Evolutionary conservation across 1,284 basidiomycete species (phyloP), one percentile per base, ranked within the genome.

Genomic region (Omphalotus olearius): DNA sequence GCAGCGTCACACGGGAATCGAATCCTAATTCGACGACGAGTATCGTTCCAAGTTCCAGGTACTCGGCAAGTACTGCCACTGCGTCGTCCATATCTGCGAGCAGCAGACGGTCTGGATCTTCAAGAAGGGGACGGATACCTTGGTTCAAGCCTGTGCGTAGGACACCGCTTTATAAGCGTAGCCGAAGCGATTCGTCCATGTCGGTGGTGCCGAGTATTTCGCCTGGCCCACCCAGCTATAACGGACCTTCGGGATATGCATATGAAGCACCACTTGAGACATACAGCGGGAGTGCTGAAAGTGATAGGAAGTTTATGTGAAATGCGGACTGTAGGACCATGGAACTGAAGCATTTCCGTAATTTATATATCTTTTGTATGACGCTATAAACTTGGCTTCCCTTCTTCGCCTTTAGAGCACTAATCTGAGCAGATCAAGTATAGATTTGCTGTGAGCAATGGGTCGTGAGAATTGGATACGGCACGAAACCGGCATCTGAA

Each of bases 171-270:
- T 33, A 10, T 9, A 44, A 13, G 11, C 18, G 41, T 25, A 47
- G 45, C 33, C 47, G 37, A 23, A 41, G 33, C 25, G 45, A 45
- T 33, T 25, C 23, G 28, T 47, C 41, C 23, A 23, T 45, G 30
- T 42, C 33, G 17, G 23, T 50, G 25, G 45, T 33, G 13, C 30
- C 45, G 2, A 47, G 38, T 36, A 9, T 52, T 28, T 47, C 51
- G 4, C 51, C 51, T 40, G 51, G 51, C 11, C 45, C 40, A 14
- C 51, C 51, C 40, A 52, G 51, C 20, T 52, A 47, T 28, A 42
- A 37, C 17, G 45, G 51, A 26, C 40, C 33, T n/a, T 35, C 43
- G 30, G 48, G 48, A 17, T 50, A 25, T 37, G 41, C 48, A 4
- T 50, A 50, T 17, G 48, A 50, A 44, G 18, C 43, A 33, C 48